These are phyloP conservation scores for Candida maltosa DNA, from an alignment of 805 yeast species.

Conservation along the genomic window DNA sequence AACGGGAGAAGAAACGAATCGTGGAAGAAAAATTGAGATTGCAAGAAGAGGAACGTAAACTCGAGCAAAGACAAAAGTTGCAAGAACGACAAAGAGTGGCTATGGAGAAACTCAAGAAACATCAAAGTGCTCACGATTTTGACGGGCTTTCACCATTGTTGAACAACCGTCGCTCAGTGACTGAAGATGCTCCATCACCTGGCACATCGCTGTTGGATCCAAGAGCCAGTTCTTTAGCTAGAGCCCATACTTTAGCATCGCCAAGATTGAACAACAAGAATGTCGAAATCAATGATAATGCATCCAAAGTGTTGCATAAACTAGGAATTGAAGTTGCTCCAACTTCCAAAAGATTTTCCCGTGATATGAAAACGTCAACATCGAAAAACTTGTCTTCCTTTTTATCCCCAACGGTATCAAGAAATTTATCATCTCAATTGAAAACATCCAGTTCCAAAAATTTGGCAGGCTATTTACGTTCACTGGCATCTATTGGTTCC, in stretches of 20 bases:
- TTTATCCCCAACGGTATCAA: slow-evolving; percentile 11
- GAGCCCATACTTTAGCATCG: slow-evolving; percentile 35
- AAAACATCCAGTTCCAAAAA: slow-evolving; percentile 40
- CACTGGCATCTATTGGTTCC: slow-evolving; percentile 1
- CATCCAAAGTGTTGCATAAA: slow-evolving; percentile 31
- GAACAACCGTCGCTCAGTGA: slow-evolving; percentile 17
- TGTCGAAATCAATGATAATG: slow-evolving; percentile 17
- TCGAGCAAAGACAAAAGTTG: slow-evolving; percentile 14
- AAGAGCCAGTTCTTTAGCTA: slow-evolving; percentile 25
- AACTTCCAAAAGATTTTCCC: slow-evolving; percentile 11
- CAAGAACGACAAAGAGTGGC: slow-evolving; percentile 28
- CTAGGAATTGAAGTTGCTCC: slow-evolving; percentile 31
- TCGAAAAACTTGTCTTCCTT: slow-evolving; percentile 27
- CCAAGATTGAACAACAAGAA: slow-evolving; percentile 8
- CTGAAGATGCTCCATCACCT: slow-evolving; percentile 18
- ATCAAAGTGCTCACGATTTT: slow-evolving; percentile 16
- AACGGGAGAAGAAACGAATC: slow-evolving; percentile 11
- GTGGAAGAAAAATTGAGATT: slow-evolving; percentile 14
- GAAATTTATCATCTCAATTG: slow-evolving; percentile 15
- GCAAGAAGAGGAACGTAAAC: slow-evolving; percentile 11
- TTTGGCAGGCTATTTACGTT: slow-evolving; percentile 17
- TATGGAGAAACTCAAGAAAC: slow-evolving; percentile 18
- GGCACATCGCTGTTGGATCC: slow-evolving; percentile 34
- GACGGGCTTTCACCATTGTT: slow-evolving; percentile 6
- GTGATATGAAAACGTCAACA: slow-evolving; percentile 33